These are phyloP conservation scores for Dactylellina haptotyla DNA, from an alignment of 2,329 filamentous ascomycete species.

Conservation along the genomic window DNA sequence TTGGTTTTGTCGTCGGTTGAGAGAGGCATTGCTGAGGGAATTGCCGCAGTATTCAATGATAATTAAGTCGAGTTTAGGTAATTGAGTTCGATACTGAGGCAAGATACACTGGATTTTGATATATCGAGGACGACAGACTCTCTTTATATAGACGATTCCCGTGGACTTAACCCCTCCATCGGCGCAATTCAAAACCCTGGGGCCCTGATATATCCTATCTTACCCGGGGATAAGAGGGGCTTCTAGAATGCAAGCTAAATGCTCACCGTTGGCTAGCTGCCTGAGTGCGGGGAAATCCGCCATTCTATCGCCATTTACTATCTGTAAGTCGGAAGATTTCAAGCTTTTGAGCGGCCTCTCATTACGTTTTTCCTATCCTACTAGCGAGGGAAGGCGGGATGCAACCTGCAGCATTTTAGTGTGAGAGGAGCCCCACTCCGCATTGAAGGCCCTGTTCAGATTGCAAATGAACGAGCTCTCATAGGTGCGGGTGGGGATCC, in stretches of 20 bases:
- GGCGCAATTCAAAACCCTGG: no score
- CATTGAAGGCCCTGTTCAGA: neutral
- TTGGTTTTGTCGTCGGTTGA: slow-evolving; percentile 62
- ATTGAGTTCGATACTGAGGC: neutral
- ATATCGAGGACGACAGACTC: neutral
- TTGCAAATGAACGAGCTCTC: slow-evolving; percentile 33
- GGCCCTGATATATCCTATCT: slow-evolving; percentile 20
- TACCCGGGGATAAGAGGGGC: slow-evolving; percentile 7
- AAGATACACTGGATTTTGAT: neutral
- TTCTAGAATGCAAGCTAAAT: neutral
- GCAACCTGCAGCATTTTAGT: neutral
- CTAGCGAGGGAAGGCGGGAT: neutral
- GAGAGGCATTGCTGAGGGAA: slow-evolving; percentile 65
- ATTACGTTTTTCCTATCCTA: neutral
- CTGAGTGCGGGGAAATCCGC: slow-evolving; percentile 29
- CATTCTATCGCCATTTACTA: slow-evolving; percentile 26
- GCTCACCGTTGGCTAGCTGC: neutral
- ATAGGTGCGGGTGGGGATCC: slow-evolving; percentile 7
- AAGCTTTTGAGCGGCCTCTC: neutral
- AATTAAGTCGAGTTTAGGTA: neutral
- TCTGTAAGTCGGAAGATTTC: neutral
- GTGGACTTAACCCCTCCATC: neutral
- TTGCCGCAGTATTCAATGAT: slow-evolving; percentile 55
- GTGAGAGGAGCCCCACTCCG: neutral
- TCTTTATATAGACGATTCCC: slow-evolving; percentile 9